Base-by-base conservation (phyloP, 2,329 filamentous ascomycete species). In the Leptographium radiaticola region DNA sequence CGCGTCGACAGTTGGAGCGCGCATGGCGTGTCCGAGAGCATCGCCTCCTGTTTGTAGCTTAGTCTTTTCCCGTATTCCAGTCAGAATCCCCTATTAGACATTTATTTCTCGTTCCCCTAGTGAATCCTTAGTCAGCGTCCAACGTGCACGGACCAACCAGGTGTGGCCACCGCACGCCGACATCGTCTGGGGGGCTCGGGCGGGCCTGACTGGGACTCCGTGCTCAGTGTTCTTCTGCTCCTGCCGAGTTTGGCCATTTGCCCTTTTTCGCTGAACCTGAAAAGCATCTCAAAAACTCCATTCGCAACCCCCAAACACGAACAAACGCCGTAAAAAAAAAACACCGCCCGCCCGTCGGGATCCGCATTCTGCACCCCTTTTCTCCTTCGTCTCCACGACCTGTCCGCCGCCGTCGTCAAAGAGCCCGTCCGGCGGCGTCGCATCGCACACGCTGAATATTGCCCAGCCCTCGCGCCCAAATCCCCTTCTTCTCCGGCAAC, bases 1-100 rank as follows among this genome's bases (percentile, higher is more conserved):
- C 80, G 81, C 60, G 75, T 89, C 11, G 69, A 70, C 54, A 71
- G 68, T 30, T 93, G 87, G 87, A 86, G 83, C 62, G 74, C 74
- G 60, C 70, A 74, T 1, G 72, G 74, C 40, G 58, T 70, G 1
- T 49, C 16, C 15, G 53, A 56, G 30, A 54, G n/a, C 34, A 31
- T 52, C 15, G 30, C 6, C 34, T 7, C n/a, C 25, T 49, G 10
- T 47, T n/a, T 7, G 33, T 31, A 34, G 25, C n/a, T 6, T 36
- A 36, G 34, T 9, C 6, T 10, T 36, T 8, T 8, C 8, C 34
- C 34, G 12, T 36, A 11, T 34, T 34, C 39, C n/a, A n/a, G n/a
- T n/a, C n/a, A n/a, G n/a, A n/a, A n/a, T n/a, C n/a, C n/a, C n/a
- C n/a, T n/a, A n/a, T n/a, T n/a, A n/a, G n/a, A n/a, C n/a, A n/a